phyloP scores from a whole-genome alignment of 257 asterid genomes.

The Solanum sejunctum region DNA sequence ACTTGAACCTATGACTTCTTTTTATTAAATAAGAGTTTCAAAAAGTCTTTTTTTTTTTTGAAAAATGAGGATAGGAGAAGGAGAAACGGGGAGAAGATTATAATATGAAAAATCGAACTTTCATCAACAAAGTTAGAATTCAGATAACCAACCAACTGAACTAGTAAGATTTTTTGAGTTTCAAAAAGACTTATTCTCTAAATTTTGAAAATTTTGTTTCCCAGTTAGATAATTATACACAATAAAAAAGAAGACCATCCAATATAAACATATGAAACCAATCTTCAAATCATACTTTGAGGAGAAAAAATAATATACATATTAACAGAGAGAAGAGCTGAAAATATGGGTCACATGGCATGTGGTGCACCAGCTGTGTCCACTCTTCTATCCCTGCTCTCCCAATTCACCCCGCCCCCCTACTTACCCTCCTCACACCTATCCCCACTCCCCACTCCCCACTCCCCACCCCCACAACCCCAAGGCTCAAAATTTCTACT shows the following conservation, averaged over 20 bases:
- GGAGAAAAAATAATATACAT: conserved; percentile 3
- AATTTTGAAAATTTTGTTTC: neutral
- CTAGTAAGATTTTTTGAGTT: neutral
- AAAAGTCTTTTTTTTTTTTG: no score
- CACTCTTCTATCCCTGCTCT: conserved; percentile 14
- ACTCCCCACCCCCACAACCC: neutral
- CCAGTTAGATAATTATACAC: neutral
- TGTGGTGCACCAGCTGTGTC: conserved; percentile 75
- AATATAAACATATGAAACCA: neutral
- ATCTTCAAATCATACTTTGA: neutral
- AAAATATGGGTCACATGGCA: conserved; percentile 66
- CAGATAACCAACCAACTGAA: no score
- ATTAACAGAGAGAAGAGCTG: neutral
- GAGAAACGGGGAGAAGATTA: no score
- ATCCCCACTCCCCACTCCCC: neutral
- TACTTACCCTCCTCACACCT: neutral
- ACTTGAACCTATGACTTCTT: no score
- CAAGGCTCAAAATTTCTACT: conserved; percentile 2
- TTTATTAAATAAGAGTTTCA: no score
- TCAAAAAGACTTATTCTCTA: neutral
- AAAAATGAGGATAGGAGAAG: no score
- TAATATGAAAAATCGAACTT: rapidly evolving
- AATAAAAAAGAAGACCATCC: neutral
- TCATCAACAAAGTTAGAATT: no score
- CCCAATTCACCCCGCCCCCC: neutral